Evolutionary conservation across 306 rosid genomes (phyloP).

Genomic region (Dalbergia oliveri): DNA sequence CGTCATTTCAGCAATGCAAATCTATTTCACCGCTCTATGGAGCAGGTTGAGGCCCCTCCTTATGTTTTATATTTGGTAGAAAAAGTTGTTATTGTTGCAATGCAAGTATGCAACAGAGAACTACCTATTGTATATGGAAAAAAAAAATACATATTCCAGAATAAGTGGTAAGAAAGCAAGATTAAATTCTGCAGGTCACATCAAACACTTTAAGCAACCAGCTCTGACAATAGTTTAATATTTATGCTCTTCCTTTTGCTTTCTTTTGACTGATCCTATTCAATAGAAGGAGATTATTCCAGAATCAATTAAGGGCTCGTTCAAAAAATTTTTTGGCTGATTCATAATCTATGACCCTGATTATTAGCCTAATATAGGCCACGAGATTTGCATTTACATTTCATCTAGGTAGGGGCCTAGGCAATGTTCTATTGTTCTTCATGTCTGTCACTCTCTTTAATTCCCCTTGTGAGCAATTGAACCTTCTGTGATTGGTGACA

Average conservation of each 20-base stretch:
- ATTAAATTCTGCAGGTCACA: conserved; percentile 74
- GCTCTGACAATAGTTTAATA: conserved; percentile 53
- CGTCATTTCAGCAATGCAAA: conserved; percentile 52
- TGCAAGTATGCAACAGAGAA: conserved; percentile 39
- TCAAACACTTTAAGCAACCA: conserved; percentile 73
- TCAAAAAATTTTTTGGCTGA: conserved; percentile 42
- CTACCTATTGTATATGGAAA: conserved; percentile 46
- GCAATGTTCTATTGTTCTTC: conserved; percentile 12
- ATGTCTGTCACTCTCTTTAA: conserved; percentile 11
- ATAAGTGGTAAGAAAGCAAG: conserved; percentile 78
- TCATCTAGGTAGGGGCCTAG: conserved; percentile 6
- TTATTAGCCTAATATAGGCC: conserved; percentile 46
- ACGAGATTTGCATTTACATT: conserved; percentile 56
- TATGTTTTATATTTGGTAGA: conserved; percentile 36
- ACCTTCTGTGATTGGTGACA: conserved; percentile 23
- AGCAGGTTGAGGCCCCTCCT: conserved; percentile 46
- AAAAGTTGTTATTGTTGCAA: conserved; percentile 29
- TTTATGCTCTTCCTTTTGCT: conserved; percentile 53
- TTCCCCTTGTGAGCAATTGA: conserved; percentile 15
- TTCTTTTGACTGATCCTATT: conserved; percentile 61
- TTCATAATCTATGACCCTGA: conserved; percentile 34
- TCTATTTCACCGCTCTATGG: conserved; percentile 32
- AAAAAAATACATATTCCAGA: conserved; percentile 52
- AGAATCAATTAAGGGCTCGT: conserved; percentile 47
- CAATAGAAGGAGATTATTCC: conserved; percentile 40